Conservation (phyloP, 257 asterid species). For the Nicotiana noctiflora region DNA sequence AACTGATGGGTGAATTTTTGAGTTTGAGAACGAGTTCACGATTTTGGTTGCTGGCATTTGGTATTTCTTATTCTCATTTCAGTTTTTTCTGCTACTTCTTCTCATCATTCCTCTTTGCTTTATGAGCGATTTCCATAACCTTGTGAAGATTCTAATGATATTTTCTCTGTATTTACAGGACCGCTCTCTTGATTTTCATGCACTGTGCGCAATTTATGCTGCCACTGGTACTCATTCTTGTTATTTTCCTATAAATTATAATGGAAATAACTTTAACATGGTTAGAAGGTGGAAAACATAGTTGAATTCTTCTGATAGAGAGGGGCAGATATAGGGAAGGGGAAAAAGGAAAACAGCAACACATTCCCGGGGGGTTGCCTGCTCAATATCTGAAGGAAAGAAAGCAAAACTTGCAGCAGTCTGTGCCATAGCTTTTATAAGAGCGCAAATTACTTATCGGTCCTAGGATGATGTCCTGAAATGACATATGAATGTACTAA, state of each 20-base stretch:
- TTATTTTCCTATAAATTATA: constrained; percentile 1
- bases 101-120: neutral
- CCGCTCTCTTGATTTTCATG: constrained; percentile 71
- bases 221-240: constrained; percentile 57
- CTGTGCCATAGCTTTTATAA: too few relatives aligned
- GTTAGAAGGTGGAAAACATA: constrained; percentile 1
- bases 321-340: neutral
- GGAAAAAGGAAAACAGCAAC: neutral
- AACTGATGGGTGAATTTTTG: neutral
- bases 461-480: too few relatives aligned
- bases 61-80: neutral
- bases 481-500: too few relatives aligned
- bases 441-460: too few relatives aligned
- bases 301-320: neutral
- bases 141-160: constrained; percentile 8
- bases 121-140: neutral
- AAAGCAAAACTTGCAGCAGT: too few relatives aligned
- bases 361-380: neutral
- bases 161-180: constrained; percentile 47
- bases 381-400: neutral
- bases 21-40: neutral
- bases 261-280: neutral
- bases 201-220: constrained; percentile 80
- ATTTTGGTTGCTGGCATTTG: neutral
- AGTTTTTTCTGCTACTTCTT: neutral